Percentiles rank a stretch among this genome's conserved stretches.
These are phyloP conservation scores for Pelagomonas calceolata DNA, from an alignment of 108 stramenopile species.

Conservation along the genomic window DNA sequence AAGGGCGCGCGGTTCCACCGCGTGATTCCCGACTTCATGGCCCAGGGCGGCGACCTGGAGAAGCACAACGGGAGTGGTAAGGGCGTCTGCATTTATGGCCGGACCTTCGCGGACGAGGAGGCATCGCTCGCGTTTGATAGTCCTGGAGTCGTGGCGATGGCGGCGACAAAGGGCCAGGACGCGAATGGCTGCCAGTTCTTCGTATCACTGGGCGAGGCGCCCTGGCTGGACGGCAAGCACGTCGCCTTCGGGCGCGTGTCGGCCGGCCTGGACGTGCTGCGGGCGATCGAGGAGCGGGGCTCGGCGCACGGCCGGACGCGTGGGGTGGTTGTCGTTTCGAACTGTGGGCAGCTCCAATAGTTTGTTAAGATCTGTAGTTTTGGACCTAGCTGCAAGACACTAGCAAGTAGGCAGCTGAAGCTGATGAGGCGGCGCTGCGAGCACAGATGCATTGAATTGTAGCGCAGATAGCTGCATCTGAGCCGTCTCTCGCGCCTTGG, in stretches of 20 bases:
- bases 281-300: neutral
- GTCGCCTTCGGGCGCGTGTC: conserved; percentile 37
- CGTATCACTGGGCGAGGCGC: conserved; percentile 33
- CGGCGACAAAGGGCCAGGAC: conserved; percentile 5
- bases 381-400: too few relatives aligned
- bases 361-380: too few relatives aligned
- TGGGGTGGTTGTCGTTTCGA: neutral
- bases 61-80: conserved; percentile 57
- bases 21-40: conserved; percentile 75
- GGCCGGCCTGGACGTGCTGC: neutral
- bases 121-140: neutral
- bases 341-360: neutral
- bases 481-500: too few relatives aligned
- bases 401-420: too few relatives aligned
- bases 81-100: neutral
- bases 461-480: too few relatives aligned
- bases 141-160: neutral
- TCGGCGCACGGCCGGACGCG: neutral
- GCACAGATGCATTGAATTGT: too few relatives aligned
- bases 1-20: conserved; percentile 83
- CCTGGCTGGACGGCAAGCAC: conserved; percentile 45
- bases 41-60: conserved; percentile 83
- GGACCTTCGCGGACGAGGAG: neutral
- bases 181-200: conserved; percentile 44
- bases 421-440: too few relatives aligned